Evolutionary conservation across 306 rosid genomes (phyloP).

Genomic region (Canavalia ensiformis): DNA sequence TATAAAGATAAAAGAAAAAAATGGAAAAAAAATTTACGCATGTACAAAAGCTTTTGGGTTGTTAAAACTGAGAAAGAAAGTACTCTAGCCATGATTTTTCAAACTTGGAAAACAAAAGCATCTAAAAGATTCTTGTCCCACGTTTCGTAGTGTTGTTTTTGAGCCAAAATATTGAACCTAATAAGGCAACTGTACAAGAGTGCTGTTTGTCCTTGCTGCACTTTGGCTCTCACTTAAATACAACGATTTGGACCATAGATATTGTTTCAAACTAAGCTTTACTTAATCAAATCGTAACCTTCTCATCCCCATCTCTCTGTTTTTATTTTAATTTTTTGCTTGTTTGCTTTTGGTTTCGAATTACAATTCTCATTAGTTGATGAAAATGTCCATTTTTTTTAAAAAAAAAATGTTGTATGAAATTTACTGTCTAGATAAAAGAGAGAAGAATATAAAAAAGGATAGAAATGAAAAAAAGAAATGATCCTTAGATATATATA

Average conservation of each 20-base stretch:
- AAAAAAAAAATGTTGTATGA: no score
- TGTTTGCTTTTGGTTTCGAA: no score
- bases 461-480: no score
- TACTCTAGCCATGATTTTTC: no score
- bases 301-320: background rate
- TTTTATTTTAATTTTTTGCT: background rate
- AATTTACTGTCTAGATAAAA: no score
- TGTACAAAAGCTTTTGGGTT: background rate
- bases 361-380: no score
- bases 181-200: background rate
- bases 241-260: conserved; percentile 21
- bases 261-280: background rate
- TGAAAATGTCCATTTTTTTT: no score
- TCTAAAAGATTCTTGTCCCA: background rate
- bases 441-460: no score
- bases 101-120: background rate
- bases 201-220: background rate
- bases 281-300: background rate
- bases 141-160: conserved; percentile 26
- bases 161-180: conserved; percentile 34
- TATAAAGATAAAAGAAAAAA: no score
- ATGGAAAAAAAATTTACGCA: no score
- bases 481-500: no score
- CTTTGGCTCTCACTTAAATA: background rate
- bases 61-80: background rate